Evolutionary conservation across 225 moss, liverwort and hornwort species (phyloP).

Genomic region (Pseudisothecium myosuroides): DNA sequence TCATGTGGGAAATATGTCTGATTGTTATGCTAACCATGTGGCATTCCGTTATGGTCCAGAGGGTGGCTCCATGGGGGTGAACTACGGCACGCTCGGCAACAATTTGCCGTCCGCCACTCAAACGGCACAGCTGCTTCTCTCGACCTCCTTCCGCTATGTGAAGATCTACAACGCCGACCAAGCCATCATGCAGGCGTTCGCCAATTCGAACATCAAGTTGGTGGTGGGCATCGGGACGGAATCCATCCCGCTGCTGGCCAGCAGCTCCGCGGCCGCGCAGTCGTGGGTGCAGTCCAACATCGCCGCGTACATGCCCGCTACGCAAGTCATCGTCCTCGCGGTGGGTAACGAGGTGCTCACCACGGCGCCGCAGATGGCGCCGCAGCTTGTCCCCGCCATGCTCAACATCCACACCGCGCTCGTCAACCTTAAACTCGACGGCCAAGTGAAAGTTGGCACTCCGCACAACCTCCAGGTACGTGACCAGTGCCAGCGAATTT

Average conservation of each 20-base stretch:
- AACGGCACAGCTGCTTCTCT: constrained; percentile 46
- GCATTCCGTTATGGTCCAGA: neutral
- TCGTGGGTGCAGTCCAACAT: constrained; percentile 67
- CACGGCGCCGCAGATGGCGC: constrained; percentile 13
- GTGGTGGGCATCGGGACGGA: constrained; percentile 60
- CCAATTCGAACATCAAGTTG: constrained; percentile 38
- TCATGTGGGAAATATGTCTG: neutral
- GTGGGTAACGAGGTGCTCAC: constrained; percentile 79
- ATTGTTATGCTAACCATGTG: neutral
- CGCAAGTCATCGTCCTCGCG: constrained; percentile 28
- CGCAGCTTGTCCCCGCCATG: constrained; percentile 62
- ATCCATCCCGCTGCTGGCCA: constrained; percentile 41
- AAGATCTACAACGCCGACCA: constrained; percentile 61
- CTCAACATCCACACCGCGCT: constrained; percentile 70
- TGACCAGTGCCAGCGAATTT: too few relatives aligned
- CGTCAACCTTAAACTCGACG: constrained; percentile 45
- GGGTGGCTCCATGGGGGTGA: constrained; percentile 40
- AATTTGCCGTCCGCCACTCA: constrained; percentile 58
- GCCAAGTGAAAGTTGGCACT: constrained; percentile 50
- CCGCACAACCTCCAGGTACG: constrained; percentile 40
- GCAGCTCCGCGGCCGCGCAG: constrained; percentile 46
- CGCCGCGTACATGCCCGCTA: constrained; percentile 50
- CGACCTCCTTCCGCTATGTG: constrained; percentile 48
- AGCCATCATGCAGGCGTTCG: constrained; percentile 52
- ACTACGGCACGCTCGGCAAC: constrained; percentile 60